Evolutionary conservation across 2,329 filamentous ascomycete genomes (phyloP).

Genomic region (Cryphonectria naterciae): DNA sequence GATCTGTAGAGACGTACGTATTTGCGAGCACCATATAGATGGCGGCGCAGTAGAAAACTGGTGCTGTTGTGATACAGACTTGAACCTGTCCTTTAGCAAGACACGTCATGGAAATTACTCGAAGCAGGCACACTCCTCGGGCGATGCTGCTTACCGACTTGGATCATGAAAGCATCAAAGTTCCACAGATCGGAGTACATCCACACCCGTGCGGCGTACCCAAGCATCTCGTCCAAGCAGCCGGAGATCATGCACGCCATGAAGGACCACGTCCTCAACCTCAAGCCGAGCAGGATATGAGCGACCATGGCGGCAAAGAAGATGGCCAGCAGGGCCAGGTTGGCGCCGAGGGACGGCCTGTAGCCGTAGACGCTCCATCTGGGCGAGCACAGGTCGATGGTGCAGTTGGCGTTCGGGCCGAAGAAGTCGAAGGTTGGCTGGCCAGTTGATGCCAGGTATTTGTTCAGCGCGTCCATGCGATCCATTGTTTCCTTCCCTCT

Average conservation of each 20-base stretch:
- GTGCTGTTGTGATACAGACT: conserved; percentile 62
- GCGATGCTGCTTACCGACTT: conserved; percentile 55
- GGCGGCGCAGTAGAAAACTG: conserved; percentile 63
- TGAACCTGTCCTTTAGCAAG: not conserved
- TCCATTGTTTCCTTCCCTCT: conserved; percentile 13
- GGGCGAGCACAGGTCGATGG: conserved; percentile 50
- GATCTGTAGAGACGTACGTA: conserved; percentile 33
- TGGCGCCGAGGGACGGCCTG: conserved; percentile 49
- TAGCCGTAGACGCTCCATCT: conserved; percentile 52
- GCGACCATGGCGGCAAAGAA: conserved; percentile 51
- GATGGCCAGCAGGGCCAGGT: conserved; percentile 46
- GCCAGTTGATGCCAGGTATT: not conserved
- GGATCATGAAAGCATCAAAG: conserved; percentile 65
- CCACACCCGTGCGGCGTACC: conserved; percentile 64
- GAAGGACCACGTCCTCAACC: conserved; percentile 54
- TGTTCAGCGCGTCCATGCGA: not conserved
- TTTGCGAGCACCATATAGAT: conserved; percentile 67
- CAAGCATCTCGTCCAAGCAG: conserved; percentile 61
- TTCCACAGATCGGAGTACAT: conserved; percentile 62
- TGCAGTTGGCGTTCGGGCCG: conserved; percentile 54
- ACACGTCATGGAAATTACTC: not conserved
- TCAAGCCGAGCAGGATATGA: conserved; percentile 51
- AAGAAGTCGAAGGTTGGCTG: conserved; percentile 36
- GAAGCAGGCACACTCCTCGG: not conserved
- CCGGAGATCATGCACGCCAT: conserved; percentile 59